These are phyloP conservation scores for Fusarium falciforme DNA, from an alignment of 2,329 filamentous ascomycete species.

Conservation along the genomic window DNA sequence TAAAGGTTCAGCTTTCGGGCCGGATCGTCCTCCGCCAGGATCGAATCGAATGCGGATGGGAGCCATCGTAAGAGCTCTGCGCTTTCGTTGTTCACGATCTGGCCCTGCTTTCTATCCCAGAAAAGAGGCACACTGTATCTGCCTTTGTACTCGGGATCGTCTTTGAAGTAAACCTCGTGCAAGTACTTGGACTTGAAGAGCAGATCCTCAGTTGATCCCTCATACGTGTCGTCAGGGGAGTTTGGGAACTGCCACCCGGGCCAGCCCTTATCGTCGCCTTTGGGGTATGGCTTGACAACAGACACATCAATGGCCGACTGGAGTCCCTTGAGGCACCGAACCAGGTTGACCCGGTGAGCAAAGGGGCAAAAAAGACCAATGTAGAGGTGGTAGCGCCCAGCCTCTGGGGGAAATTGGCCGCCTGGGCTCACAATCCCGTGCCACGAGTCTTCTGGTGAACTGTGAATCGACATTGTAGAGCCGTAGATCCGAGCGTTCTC, in stretches of 20 bases:
- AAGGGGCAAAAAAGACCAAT: slow-evolving; percentile 70
- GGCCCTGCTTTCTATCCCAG: slow-evolving; percentile 74
- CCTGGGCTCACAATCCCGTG: slow-evolving; percentile 33
- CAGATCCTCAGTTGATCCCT: slow-evolving; percentile 70
- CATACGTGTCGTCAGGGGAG: slow-evolving; percentile 62
- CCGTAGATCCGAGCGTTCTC: background rate
- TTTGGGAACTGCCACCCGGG: slow-evolving; percentile 71
- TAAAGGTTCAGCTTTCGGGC: slow-evolving; percentile 65
- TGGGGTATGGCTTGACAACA: slow-evolving; percentile 74
- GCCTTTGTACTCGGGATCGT: slow-evolving; percentile 73
- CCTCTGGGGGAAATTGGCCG: slow-evolving; percentile 64
- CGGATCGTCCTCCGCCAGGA: slow-evolving; percentile 55
- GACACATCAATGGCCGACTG: slow-evolving; percentile 75
- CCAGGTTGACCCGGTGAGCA: slow-evolving; percentile 79
- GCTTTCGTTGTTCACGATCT: slow-evolving; percentile 85
- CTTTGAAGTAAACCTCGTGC: slow-evolving; percentile 76
- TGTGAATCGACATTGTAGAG: slow-evolving; percentile 30
- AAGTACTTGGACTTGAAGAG: slow-evolving; percentile 74
- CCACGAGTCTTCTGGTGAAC: slow-evolving; percentile 39
- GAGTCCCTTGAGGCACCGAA: slow-evolving; percentile 77
- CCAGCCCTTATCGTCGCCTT: slow-evolving; percentile 72
- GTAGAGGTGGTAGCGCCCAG: slow-evolving; percentile 71
- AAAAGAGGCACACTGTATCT: slow-evolving; percentile 80
- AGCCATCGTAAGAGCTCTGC: slow-evolving; percentile 88
- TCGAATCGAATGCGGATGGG: slow-evolving; percentile 76